phyloP scores from a whole-genome alignment of 768 basidiomycete genomes.

The Exsudoporus frostii region DNA sequence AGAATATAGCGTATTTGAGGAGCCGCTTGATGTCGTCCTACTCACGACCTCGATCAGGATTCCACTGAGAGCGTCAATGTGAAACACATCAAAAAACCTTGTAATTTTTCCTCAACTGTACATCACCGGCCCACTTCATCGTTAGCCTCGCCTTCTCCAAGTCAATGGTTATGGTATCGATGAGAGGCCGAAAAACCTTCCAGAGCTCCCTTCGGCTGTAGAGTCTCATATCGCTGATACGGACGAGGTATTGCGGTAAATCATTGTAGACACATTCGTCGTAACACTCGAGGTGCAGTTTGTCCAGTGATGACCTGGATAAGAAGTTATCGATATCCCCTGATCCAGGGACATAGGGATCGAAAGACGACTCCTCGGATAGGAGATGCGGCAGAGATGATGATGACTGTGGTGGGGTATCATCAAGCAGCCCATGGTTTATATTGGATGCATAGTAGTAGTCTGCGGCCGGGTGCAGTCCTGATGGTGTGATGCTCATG shows the following conservation, averaged over 20 bases:
- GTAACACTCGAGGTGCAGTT: conserved; percentile 1
- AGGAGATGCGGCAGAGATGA: neutral
- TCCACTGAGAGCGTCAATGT: neutral
- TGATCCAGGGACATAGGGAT: neutral
- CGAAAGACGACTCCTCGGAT: neutral
- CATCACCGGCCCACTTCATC: neutral
- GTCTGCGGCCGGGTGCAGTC: neutral
- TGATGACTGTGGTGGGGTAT: neutral
- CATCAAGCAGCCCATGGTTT: neutral
- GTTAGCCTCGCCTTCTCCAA: neutral
- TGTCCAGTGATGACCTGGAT: neutral
- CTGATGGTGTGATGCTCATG: neutral
- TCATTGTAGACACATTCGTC: conserved; percentile 11
- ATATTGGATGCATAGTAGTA: neutral
- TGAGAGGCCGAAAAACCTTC: neutral
- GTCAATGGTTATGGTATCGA: neutral
- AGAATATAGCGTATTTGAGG: conserved; percentile 16
- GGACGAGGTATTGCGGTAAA: conserved; percentile 15
- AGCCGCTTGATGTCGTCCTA: conserved; percentile 2
- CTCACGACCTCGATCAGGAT: neutral
- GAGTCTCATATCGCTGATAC: conserved; percentile 12
- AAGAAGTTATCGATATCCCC: neutral
- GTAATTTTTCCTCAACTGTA: neutral
- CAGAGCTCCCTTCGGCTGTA: conserved; percentile 5
- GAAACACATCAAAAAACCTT: conserved; percentile 1